A percentile compares a stretch with the other conserved stretches of the same genome.
These are phyloP conservation scores for Canna indica DNA, from an alignment of 176 grass and related monocot species.

Conservation along the genomic window DNA sequence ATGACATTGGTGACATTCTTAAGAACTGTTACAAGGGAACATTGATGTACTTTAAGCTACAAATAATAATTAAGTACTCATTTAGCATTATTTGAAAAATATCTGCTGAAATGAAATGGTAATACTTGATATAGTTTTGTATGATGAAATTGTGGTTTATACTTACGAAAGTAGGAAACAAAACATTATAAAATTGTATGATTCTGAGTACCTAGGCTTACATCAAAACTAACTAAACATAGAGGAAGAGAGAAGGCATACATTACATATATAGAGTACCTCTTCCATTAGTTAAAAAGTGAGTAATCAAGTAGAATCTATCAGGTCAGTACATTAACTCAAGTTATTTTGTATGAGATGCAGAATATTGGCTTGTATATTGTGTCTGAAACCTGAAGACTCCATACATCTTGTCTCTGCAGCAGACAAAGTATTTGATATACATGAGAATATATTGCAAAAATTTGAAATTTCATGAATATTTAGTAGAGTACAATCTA, in stretches of 20 bases:
- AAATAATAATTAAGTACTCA: constrained; percentile 26
- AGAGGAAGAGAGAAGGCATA: not conserved
- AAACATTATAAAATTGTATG: not conserved
- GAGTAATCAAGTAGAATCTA: too few relatives aligned
- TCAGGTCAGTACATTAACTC: too few relatives aligned
- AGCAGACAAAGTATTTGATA: constrained; percentile 16
- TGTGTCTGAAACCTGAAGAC: constrained; percentile 29
- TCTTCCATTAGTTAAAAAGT: too few relatives aligned
- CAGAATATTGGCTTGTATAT: constrained; percentile 42
- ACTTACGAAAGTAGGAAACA: not conserved
- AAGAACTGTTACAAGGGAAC: constrained; percentile 89
- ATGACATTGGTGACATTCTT: constrained; percentile 95
- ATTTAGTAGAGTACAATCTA: not conserved
- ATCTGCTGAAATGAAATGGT: not conserved
- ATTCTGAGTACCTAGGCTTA: not conserved
- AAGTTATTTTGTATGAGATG: constrained; percentile 30
- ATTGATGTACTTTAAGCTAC: constrained; percentile 95
- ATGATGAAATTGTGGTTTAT: not conserved
- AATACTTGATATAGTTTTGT: not conserved
- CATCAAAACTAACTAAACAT: not conserved
- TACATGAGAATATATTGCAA: not conserved
- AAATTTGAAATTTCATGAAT: not conserved
- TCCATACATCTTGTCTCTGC: constrained; percentile 42
- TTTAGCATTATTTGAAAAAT: constrained; percentile 9
- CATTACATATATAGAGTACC: not conserved